Conservation (phyloP, 805 yeast species). For the Naumovozyma castellii region DNA sequence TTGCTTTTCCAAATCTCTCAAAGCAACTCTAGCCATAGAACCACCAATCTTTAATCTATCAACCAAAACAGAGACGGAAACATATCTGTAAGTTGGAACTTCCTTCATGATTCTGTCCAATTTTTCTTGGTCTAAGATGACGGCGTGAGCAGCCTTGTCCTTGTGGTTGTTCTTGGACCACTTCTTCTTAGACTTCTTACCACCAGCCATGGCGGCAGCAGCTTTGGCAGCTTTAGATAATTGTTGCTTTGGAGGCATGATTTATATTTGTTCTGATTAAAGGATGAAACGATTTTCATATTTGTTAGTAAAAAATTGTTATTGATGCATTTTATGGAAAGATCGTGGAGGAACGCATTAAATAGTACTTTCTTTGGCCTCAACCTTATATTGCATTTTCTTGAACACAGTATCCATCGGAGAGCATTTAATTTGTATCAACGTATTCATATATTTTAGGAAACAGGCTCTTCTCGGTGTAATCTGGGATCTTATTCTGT, state of each 20-base stretch:
- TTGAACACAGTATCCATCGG: too few relatives aligned
- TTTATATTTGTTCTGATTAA: slow-evolving; percentile 16
- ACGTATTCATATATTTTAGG: too few relatives aligned
- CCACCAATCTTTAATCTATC: slow-evolving; percentile 99
- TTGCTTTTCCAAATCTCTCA: slow-evolving; percentile 86
- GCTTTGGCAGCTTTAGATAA: slow-evolving; percentile 99
- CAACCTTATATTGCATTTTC: too few relatives aligned
- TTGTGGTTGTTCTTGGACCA: slow-evolving; percentile 99
- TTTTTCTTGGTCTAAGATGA: slow-evolving; percentile 94
- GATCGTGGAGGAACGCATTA: too few relatives aligned
- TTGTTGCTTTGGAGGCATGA: slow-evolving; percentile 99
- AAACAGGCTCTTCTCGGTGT: too few relatives aligned
- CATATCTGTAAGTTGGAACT: slow-evolving; percentile 97
- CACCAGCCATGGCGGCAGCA: slow-evolving; percentile 99
- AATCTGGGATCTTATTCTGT: too few relatives aligned
- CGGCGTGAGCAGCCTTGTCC: slow-evolving; percentile 99
- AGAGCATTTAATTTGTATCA: too few relatives aligned
- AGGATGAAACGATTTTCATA: neutral
- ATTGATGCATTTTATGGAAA: too few relatives aligned
- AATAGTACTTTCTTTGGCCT: too few relatives aligned
- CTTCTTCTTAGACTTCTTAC: slow-evolving; percentile 99
- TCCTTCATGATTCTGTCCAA: slow-evolving; percentile 99
- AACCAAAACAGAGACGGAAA: slow-evolving; percentile 94
- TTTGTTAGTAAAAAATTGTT: slow-evolving; percentile 1
- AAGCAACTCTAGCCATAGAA: slow-evolving; percentile 96